Conservation (phyloP, 352 stramenopile genomes). For the Phytophthora sojae region DNA sequence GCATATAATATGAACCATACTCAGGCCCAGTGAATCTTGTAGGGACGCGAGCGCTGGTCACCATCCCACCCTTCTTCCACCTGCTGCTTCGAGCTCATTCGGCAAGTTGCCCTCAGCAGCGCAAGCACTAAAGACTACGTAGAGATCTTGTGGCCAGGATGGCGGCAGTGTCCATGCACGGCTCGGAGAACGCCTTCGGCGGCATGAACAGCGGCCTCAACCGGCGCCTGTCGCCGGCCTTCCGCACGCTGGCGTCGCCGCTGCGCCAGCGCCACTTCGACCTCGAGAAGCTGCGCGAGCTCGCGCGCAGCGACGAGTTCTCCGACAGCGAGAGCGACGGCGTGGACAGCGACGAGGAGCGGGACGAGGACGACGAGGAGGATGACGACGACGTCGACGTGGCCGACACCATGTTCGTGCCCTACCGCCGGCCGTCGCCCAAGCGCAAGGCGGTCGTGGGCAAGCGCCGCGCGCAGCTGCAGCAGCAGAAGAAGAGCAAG, state of each 20-base stretch:
- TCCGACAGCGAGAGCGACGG: slow-evolving; percentile 85
- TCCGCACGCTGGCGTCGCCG: slow-evolving; percentile 55
- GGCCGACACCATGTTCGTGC: slow-evolving; percentile 63
- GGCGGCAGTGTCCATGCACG: slow-evolving; percentile 70
- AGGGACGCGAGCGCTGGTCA: slow-evolving; percentile 22
- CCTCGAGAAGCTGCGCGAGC: slow-evolving; percentile 71
- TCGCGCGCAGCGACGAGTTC: slow-evolving; percentile 83
- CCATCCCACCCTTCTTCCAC: not conserved
- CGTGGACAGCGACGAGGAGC: slow-evolving; percentile 64
- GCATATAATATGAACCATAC: not conserved
- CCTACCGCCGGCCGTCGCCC: slow-evolving; percentile 49
- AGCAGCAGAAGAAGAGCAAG: slow-evolving; percentile 34
- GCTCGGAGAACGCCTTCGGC: slow-evolving; percentile 54
- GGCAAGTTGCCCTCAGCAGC: slow-evolving; percentile 32
- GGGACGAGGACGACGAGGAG: no score
- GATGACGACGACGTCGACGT: slow-evolving; percentile 26
- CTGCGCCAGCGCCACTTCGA: slow-evolving; percentile 60
- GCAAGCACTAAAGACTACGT: slow-evolving; percentile 4
- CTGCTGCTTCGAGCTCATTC: slow-evolving; percentile 26
- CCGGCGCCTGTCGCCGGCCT: slow-evolving; percentile 61
- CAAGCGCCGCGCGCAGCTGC: slow-evolving; percentile 30
- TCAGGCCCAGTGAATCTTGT: slow-evolving; percentile 33
- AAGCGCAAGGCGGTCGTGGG: slow-evolving; percentile 32
- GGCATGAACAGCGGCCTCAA: slow-evolving; percentile 45
- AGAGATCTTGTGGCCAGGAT: slow-evolving; percentile 26